Percentiles rank a stretch among this genome's conserved stretches.
Conservation (phyloP, 352 stramenopile species). For the Peronospora destructor region DNA sequence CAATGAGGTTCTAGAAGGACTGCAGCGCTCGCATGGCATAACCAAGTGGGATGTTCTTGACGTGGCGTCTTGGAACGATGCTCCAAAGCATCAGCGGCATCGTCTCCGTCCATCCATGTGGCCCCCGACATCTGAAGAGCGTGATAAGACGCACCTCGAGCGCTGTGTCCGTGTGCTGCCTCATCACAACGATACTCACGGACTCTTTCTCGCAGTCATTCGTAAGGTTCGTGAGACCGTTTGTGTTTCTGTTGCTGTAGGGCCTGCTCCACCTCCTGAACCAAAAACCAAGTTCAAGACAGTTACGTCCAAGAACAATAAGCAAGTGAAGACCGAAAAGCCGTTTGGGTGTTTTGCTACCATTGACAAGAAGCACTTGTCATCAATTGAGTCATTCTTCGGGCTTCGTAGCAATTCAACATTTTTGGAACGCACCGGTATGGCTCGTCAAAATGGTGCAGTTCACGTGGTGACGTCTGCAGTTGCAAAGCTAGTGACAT, state of each 20-base stretch:
- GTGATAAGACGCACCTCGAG: constrained; percentile 65
- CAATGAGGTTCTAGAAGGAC: constrained; percentile 24
- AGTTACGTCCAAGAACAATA: constrained; percentile 32
- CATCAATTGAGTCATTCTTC: constrained; percentile 39
- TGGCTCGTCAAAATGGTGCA: constrained; percentile 55
- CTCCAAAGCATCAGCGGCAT: constrained; percentile 44
- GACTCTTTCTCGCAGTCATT: constrained; percentile 96
- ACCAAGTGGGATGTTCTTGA: constrained; percentile 57
- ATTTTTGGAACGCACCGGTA: constrained; percentile 58
- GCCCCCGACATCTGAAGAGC: constrained; percentile 53
- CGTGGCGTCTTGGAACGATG: constrained; percentile 47
- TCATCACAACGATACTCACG: constrained; percentile 96
- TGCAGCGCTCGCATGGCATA: constrained; percentile 39
- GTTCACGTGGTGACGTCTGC: constrained; percentile 58
- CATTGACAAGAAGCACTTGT: constrained; percentile 37
- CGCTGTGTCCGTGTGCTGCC: constrained; percentile 92
- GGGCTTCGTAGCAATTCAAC: constrained; percentile 27
- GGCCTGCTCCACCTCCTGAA: constrained; percentile 22
- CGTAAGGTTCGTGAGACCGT: constrained; percentile 50
- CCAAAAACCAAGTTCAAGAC: constrained; percentile 29
- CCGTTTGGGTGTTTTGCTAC: constrained; percentile 50
- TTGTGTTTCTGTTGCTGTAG: constrained; percentile 23
- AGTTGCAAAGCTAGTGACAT: constrained; percentile 42
- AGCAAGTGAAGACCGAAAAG: constrained; percentile 51
- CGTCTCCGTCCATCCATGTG: constrained; percentile 78